phyloP scores from a whole-genome alignment of 208 protist genomes.

The Angomonas desouzai region DNA sequence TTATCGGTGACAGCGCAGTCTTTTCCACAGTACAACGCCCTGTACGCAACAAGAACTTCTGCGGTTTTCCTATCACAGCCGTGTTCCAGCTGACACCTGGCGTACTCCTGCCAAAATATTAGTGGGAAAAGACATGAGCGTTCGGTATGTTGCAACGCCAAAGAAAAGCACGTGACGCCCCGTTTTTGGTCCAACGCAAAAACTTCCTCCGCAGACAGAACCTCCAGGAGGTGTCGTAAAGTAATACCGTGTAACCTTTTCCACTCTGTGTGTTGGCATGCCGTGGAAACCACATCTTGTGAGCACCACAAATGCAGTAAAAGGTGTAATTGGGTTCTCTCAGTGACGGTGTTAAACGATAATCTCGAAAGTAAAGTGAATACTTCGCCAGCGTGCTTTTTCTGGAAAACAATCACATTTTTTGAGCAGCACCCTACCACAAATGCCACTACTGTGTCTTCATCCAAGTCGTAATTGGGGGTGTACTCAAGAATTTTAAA shows the following conservation, averaged over 20 bases:
- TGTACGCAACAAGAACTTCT: neutral
- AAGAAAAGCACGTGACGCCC: neutral
- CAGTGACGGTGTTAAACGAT: neutral
- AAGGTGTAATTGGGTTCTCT: neutral
- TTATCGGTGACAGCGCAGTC: neutral
- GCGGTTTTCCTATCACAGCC: neutral
- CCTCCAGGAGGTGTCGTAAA: neutral
- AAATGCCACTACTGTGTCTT: neutral
- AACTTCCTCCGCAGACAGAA: neutral
- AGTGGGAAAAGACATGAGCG: neutral
- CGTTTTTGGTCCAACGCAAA: neutral
- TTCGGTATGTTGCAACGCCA: neutral
- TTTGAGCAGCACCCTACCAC: neutral
- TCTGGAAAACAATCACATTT: neutral
- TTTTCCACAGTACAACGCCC: neutral
- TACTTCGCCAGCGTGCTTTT: no score
- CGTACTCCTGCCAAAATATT: neutral
- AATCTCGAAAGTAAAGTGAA: neutral
- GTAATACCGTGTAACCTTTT: neutral
- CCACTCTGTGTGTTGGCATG: neutral
- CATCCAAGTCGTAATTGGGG: conserved; percentile 1
- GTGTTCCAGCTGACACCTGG: neutral
- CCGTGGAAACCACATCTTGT: neutral
- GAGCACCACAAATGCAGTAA: neutral
- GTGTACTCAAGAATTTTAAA: neutral